Evolutionary conservation across 2,329 filamentous ascomycete species (phyloP).

Genomic region (Pezicula radicicola): DNA sequence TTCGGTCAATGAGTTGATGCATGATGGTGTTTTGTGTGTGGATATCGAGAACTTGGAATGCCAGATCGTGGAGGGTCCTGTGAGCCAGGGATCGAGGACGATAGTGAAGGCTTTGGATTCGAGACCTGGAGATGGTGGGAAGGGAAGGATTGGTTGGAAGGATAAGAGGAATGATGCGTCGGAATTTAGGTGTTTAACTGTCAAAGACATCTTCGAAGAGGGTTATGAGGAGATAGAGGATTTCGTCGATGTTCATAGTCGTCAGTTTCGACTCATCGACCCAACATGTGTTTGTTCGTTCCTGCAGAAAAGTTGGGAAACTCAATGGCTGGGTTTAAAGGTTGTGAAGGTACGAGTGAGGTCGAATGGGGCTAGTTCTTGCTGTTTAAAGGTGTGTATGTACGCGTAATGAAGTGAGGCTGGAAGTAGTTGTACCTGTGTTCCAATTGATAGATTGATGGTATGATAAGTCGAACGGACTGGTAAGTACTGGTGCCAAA

Average conservation of each 20-base stretch:
- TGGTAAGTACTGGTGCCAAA: too few species aligned
- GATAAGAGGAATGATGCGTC: conserved; percentile 64
- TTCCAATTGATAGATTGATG: too few species aligned
- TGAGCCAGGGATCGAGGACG: conserved; percentile 70
- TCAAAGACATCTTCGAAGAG: conserved; percentile 52
- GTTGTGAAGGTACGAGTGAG: too few species aligned
- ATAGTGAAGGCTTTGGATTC: conserved; percentile 58
- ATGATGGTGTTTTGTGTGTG: conserved; percentile 50
- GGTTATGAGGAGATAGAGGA: conserved; percentile 11
- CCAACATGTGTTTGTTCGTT: background rate
- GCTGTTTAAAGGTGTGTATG: too few species aligned
- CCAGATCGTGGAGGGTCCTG: conserved; percentile 56
- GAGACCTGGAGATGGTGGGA: conserved; percentile 25
- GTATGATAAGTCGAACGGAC: too few species aligned
- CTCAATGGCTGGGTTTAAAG: too few species aligned
- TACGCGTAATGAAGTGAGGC: too few species aligned
- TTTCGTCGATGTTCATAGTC: conserved; percentile 9
- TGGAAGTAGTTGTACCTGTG: too few species aligned
- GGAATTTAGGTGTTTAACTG: conserved; percentile 60
- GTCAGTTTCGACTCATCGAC: background rate
- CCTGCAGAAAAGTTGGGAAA: background rate
- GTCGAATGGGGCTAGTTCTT: too few species aligned
- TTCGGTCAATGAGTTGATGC: conserved; percentile 53
- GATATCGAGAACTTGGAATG: conserved; percentile 60
- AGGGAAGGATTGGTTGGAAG: conserved; percentile 42